A percentile compares a stretch with the other conserved stretches of the same genome.
Conservation (phyloP, 371 early-diverging fungal species). For the Syncephalastrum racemosum region DNA sequence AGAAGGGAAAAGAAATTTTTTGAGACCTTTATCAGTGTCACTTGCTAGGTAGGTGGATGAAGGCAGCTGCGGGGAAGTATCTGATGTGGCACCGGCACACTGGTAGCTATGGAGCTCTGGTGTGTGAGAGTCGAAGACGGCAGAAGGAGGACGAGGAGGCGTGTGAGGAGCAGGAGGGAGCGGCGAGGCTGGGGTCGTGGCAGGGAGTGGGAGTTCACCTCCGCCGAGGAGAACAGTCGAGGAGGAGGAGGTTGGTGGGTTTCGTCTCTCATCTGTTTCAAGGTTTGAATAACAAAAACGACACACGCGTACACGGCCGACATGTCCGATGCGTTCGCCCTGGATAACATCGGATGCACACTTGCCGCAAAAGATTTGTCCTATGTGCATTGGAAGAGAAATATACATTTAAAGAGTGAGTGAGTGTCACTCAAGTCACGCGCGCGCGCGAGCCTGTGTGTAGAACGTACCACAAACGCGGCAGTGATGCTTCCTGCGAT, state of each 20-base stretch:
- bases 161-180: background rate
- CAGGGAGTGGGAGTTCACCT: too few relatives aligned
- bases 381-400: conserved; percentile 19
- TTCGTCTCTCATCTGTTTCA: conserved; percentile 48
- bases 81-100: background rate
- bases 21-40: conserved; percentile 22
- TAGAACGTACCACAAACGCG: conserved; percentile 69
- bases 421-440: too few relatives aligned
- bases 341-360: conserved; percentile 67
- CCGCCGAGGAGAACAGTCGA: too few relatives aligned
- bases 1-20: conserved; percentile 34
- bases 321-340: conserved; percentile 60
- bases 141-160: conserved; percentile 2
- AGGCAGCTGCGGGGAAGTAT: conserved; percentile 1
- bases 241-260: too few relatives aligned
- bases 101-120: conserved; percentile 1
- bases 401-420: conserved; percentile 2
- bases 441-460: too few relatives aligned
- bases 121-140: background rate
- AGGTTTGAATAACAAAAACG: conserved; percentile 60
- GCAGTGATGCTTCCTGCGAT: conserved; percentile 82
- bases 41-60: background rate
- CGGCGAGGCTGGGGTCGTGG: too few relatives aligned
- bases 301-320: conserved; percentile 67
- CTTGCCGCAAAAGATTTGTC: conserved; percentile 69